Evolutionary conservation across 1,284 basidiomycete genomes (phyloP), one percentile per base, ranked within the genome.

Genomic region (Laetiporus sulphureus): DNA sequence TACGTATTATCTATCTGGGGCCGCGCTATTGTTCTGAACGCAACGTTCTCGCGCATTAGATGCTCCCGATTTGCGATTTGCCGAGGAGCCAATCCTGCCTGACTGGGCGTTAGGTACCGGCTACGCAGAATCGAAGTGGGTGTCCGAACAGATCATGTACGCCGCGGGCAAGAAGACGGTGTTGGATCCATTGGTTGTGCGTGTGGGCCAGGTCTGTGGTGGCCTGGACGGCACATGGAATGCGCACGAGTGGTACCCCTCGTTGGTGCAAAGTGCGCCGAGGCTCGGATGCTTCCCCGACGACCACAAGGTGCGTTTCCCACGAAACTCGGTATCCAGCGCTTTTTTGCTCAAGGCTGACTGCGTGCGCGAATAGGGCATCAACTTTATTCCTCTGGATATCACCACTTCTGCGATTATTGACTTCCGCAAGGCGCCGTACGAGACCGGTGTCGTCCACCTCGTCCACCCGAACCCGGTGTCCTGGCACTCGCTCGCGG

Each of bases 121-220:
- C 3, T 70, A 69, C 46, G 47, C 55, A 16, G 64, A 68, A 44
- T 60, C 61, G 5, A 69, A 70, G 46, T 70, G 64, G 62, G 59
- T 67, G 1, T 58, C 60, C 1, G 67, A 70, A 45, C 54, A 41
- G 33, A 59, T 55, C 22, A 48, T 53, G 35, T 47, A 36, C 53
- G 55, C 39, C 7, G 50, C 43, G 6, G 36, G 33, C 35, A 51
- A 40, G 45, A 50, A 42, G 29, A 52, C 40, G 1, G 48, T 45
- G 1, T 45, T 70, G 15, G 40, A 45, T 1, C 51, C 60, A 0
- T 49, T 59, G 10, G 52, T 64, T 5, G 56, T 71, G 4, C 61
- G 70, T 11, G 61, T 72, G 27, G 71, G 69, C 2, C 70, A 72
- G 48, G 50, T 74, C 18, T 59, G 60, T 31, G 69, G 70, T 3